These are phyloP conservation scores for Leccinum aurantiacum DNA, from an alignment of 768 basidiomycete species.

Conservation along the genomic window DNA sequence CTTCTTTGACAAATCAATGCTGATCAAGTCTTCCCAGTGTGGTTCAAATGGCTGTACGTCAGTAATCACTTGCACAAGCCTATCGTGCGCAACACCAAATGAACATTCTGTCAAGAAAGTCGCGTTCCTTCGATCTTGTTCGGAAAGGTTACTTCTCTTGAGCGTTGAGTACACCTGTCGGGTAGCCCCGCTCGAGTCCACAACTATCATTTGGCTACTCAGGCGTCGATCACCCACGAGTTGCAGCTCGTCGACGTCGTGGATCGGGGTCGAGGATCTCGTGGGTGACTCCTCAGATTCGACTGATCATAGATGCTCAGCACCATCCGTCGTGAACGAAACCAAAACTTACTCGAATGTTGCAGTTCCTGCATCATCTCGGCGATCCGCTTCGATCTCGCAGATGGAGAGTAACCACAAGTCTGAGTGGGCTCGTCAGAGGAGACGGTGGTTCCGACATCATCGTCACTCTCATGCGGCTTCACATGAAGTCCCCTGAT, in stretches of 20 bases:
- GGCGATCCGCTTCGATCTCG: constrained; percentile 76
- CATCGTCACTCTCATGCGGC: constrained; percentile 40
- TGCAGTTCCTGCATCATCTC: constrained; percentile 77
- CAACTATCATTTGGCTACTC: constrained; percentile 30
- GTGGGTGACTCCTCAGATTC: constrained; percentile 56
- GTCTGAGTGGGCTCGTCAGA: constrained; percentile 21
- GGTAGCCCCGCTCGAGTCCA: constrained; percentile 27
- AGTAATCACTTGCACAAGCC: constrained; percentile 87
- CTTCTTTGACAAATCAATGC: constrained; percentile 69
- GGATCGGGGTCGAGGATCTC: constrained; percentile 48
- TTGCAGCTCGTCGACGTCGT: constrained; percentile 47
- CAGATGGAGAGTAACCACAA: constrained; percentile 49
- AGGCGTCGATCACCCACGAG: constrained; percentile 45
- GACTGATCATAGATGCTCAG: constrained; percentile 9
- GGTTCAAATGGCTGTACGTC: constrained; percentile 95
- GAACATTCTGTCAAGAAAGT: constrained; percentile 96
- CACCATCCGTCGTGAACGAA: constrained; percentile 5
- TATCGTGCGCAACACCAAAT: constrained; percentile 91
- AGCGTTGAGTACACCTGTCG: constrained; percentile 48
- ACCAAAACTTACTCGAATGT: constrained; percentile 58
- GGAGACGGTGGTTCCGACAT: constrained; percentile 25
- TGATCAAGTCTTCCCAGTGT: constrained; percentile 80
- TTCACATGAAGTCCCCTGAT: constrained; percentile 59
- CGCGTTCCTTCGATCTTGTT: constrained; percentile 41
- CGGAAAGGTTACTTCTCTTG: constrained; percentile 38